Base-by-base conservation (phyloP, 2,329 filamentous ascomycete genomes). In the Neonectria coccinea region DNA sequence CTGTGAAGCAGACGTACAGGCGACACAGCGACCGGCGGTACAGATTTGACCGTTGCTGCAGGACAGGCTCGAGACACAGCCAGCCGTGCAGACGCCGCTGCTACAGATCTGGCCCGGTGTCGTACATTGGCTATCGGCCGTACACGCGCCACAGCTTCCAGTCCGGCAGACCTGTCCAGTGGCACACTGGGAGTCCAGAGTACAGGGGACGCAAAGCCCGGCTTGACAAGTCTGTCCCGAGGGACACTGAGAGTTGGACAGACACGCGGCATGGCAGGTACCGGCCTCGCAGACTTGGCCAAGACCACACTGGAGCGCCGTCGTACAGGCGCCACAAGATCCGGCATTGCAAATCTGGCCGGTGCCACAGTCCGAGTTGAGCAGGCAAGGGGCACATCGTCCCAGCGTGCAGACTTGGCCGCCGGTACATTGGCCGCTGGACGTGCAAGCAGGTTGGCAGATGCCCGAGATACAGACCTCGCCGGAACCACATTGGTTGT, bases 261-360 rank as follows among this genome's bases (percentile, higher is more conserved):
- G 11, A 18, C 62, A 65, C 6, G 62, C 62, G 8, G 62, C 57
- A 18, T 61, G 51, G 60, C 60, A 63, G 22, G 50, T 51, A 9
- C 60, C 50, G 20, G 36, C 45, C 27, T 54, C 45, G 59, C 66
- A 68, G n/a, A 67, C 64, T 12, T 65, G 50, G n/a, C 64, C 64
- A 10, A 53, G 48, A 18, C 16, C n/a, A 16, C 62, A 65, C 53
- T 65, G 62, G 9, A 61, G 53, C 14, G n/a, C 47, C 44, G 20
- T 54, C 12, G 57, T 47, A 39, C 62, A 65, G 5, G 47, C 3
- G 18, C 53, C 47, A 41, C 62, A 65, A 16, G 57, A 12, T 5
- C 52, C 61, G 3, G 55, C 33, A 9, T 45, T 25, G 29, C 66
- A 68, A 3, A 45, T 50, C 18, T 50, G 39, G 14, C 54, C 58